These are phyloP conservation scores for Penicillium brasilianum DNA, from an alignment of 2,329 filamentous ascomycete genomes.

Conservation along the genomic window DNA sequence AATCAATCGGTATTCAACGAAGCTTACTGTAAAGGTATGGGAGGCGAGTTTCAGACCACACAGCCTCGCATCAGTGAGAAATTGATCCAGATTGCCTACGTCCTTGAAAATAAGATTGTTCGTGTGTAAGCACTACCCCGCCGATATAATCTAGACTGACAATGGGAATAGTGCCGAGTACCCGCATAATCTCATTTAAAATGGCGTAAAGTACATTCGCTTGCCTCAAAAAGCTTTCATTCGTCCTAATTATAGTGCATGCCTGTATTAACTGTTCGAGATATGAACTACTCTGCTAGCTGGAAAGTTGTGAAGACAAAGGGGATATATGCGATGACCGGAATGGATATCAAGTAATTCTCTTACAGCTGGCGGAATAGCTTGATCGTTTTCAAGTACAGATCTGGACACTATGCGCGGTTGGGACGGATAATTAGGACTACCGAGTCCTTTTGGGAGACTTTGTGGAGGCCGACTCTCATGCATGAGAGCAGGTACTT, in stretches of 20 bases:
- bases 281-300: too few relatives aligned
- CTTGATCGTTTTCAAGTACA: too few relatives aligned
- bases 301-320: too few relatives aligned
- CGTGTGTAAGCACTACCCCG: background rate
- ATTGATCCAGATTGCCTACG: background rate
- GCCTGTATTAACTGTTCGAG: too few relatives aligned
- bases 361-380: too few relatives aligned
- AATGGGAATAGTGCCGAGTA: background rate
- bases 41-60: background rate
- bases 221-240: background rate
- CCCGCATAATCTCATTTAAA: background rate
- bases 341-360: too few relatives aligned
- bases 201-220: background rate
- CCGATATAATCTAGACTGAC: slow-evolving; percentile 1
- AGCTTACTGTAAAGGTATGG: background rate
- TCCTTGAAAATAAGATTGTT: background rate
- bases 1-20: background rate
- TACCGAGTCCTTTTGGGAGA: background rate
- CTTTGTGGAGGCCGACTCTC: background rate
- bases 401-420: background rate
- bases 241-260: too few relatives aligned
- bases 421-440: background rate
- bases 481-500: slow-evolving; percentile 2
- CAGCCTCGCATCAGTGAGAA: background rate
- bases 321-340: too few relatives aligned